Base-by-base conservation (phyloP, 2,329 filamentous ascomycete genomes). In the Aspergillus puulaauensis region DNA sequence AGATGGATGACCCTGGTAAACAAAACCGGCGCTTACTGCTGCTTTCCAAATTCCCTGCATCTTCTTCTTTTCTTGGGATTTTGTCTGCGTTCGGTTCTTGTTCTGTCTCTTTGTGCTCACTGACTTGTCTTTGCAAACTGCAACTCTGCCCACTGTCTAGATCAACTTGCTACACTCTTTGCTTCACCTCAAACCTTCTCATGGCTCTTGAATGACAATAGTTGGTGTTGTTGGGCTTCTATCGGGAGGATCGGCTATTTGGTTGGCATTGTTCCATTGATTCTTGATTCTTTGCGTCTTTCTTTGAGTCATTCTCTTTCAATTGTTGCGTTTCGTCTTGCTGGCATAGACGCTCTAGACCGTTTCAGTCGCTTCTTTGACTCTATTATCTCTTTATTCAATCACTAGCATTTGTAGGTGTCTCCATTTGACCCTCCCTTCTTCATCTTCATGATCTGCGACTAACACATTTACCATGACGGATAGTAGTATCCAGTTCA, bases 231-330 rank as follows among this genome's bases (percentile, higher is more conserved):
- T n/a, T 37, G 35, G 35, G 35, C 35, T 37, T 37, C 35, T 37
- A 37, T 37, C 15, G 35, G 14, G 35, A 37, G 35, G 14, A 17
- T 47, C n/a, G 31, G 39, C 8, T 37, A 44, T 21, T 52, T 27
- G 23, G 24, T 45, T 47, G n/a, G 35, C 37, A 53, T 61, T 60
- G 57, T 61, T 56, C 23, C 54, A 46, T 56, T 48, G 39, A 55
- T 56, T 51, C 45, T 57, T 48, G 39, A 53, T 57, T 51, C 45
- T 54, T 35, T 6, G 53, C 37, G 35, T 58, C 51, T 24, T n/a
- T 39, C 52, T 49, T 55, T 46, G 44, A 19, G 19, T n/a, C 48
- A 35, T 51, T 57, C 44, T 57, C 45, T 54, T 41, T 49, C n/a
- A 49, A 39, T 35, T 43, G 19, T 31, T 27, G 39, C 51, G 43